phyloP scores from a whole-genome alignment of 2,329 filamentous ascomycete species.

The Paecilomyces formosus region DNA sequence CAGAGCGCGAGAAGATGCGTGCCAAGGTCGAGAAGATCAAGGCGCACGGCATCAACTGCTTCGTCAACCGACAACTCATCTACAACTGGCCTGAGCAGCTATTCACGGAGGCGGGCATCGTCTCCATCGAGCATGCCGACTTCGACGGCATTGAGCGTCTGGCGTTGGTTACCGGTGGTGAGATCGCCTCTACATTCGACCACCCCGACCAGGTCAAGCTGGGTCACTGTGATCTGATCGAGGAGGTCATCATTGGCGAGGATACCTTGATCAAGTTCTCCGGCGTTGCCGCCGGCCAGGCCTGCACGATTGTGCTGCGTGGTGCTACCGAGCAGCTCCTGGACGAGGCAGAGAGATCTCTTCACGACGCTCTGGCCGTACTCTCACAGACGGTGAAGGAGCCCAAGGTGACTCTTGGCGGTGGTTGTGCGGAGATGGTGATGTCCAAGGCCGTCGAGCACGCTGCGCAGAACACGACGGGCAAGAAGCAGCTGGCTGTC shows the following conservation, averaged over 20 bases:
- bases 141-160: conserved; percentile 96
- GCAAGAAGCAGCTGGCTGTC: conserved; percentile 93
- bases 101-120: conserved; percentile 94
- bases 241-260: conserved; percentile 97
- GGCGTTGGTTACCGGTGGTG: conserved; percentile 89
- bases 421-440: conserved; percentile 95
- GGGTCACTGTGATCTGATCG: conserved; percentile 88
- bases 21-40: conserved; percentile 99
- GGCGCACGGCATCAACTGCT: conserved; percentile 98
- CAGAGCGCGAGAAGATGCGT: conserved; percentile 99
- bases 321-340: conserved; percentile 95
- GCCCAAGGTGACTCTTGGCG: conserved; percentile 86
- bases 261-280: conserved; percentile 97
- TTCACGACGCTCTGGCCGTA: conserved; percentile 93
- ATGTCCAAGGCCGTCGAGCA: conserved; percentile 98
- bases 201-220: conserved; percentile 96
- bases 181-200: conserved; percentile 96
- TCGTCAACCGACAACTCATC: conserved; percentile 98
- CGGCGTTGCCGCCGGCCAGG: conserved; percentile 84
- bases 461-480: conserved; percentile 85
- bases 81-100: conserved; percentile 99
- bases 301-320: conserved; percentile 92
- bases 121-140: conserved; percentile 97
- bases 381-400: conserved; percentile 94
- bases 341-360: conserved; percentile 89